Evolutionary conservation across 129 eudicot genomes (phyloP).

Genomic region (Tanacetum coccineum): DNA sequence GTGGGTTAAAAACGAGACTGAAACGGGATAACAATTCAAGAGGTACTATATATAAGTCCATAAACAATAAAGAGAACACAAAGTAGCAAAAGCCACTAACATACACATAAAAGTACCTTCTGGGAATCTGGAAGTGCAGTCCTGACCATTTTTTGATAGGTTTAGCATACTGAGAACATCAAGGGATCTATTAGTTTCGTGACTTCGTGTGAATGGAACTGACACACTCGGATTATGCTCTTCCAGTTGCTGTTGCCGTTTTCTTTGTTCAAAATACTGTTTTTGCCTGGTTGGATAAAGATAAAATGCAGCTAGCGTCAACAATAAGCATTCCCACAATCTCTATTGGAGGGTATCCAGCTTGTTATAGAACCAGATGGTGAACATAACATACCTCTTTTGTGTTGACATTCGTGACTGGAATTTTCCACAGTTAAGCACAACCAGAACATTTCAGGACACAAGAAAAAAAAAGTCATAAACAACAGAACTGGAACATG

Average conservation of each 20-base stretch:
- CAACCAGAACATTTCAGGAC: slow-evolving; percentile 22
- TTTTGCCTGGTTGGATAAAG: slow-evolving; percentile 60
- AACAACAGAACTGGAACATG: slow-evolving; percentile 12
- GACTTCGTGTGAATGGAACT: slow-evolving; percentile 30
- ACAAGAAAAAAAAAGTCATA: background rate
- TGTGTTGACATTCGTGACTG: slow-evolving; percentile 85
- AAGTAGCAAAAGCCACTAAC: slow-evolving; percentile 18
- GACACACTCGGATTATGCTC: slow-evolving; percentile 33
- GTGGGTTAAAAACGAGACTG: slow-evolving; percentile 6
- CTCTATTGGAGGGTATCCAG: slow-evolving; percentile 14
- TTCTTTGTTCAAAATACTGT: slow-evolving; percentile 92
- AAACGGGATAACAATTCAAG: slow-evolving; percentile 11
- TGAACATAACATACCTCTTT: slow-evolving; percentile 53
- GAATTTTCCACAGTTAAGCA: slow-evolving; percentile 30
- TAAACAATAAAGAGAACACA: slow-evolving; percentile 12
- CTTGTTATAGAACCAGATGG: slow-evolving; percentile 20
- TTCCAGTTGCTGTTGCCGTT: slow-evolving; percentile 57
- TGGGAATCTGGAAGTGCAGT: slow-evolving; percentile 33
- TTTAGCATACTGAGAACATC: slow-evolving; percentile 74
- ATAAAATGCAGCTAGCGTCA: slow-evolving; percentile 19
- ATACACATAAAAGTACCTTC: slow-evolving; percentile 39
- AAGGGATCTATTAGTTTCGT: slow-evolving; percentile 57
- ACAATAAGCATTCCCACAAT: background rate
- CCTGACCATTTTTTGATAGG: slow-evolving; percentile 46
- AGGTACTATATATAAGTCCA: background rate